Conservation (phyloP, 169 alveolate genomes). For the Cryptosporidium tyzzeri region DNA sequence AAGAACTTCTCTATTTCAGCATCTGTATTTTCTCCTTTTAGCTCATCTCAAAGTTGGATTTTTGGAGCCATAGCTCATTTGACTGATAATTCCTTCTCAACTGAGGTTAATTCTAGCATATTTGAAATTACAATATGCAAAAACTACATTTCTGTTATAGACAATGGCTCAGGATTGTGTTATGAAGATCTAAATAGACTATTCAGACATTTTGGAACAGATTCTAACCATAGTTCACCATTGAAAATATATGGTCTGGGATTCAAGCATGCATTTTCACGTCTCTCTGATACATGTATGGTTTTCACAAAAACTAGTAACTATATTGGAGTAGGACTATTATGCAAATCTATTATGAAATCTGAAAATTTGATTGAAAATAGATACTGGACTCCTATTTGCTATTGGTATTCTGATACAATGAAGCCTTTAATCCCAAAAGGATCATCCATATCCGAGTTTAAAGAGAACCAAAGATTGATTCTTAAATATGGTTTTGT, state of each 20-base stretch:
- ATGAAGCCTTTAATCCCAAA: slow-evolving; percentile 46
- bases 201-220: slow-evolving; percentile 84
- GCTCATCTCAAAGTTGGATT: slow-evolving; percentile 83
- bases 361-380: slow-evolving; percentile 23
- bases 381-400: slow-evolving; percentile 37
- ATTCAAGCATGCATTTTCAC: slow-evolving; percentile 89
- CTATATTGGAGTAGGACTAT: slow-evolving; percentile 89
- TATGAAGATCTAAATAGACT: slow-evolving; percentile 84
- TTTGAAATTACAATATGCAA: not conserved
- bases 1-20: slow-evolving; percentile 7
- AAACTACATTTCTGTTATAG: slow-evolving; percentile 80
- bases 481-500: slow-evolving; percentile 30
- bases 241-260: slow-evolving; percentile 85
- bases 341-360: slow-evolving; percentile 75
- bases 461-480: slow-evolving; percentile 43
- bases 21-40: slow-evolving; percentile 36
- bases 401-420: slow-evolving; percentile 63
- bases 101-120: slow-evolving; percentile 23
- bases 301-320: slow-evolving; percentile 89
- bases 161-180: slow-evolving; percentile 87
- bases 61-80: slow-evolving; percentile 89
- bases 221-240: not conserved
- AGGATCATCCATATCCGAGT: slow-evolving; percentile 23
- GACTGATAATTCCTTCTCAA: slow-evolving; percentile 83
- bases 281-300: slow-evolving; percentile 88